Conservation (phyloP, 768 basidiomycete genomes). For the Boletus sp. region DNA sequence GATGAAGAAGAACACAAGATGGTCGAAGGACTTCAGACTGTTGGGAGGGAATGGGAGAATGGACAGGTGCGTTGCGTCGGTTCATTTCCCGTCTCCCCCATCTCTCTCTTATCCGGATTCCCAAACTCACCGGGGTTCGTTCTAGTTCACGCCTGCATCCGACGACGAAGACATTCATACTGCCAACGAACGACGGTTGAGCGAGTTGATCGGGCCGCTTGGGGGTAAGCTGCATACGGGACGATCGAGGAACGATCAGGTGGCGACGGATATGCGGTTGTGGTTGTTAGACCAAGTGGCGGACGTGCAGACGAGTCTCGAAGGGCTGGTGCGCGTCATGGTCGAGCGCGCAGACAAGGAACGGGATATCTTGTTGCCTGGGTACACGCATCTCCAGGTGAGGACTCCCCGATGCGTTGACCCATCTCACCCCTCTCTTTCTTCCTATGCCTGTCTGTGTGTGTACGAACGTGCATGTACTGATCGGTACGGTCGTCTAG, state of each 20-base stretch:
- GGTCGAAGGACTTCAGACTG: constrained; percentile 66
- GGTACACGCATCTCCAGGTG: constrained; percentile 97
- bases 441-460: too few species aligned
- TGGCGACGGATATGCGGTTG: constrained; percentile 95
- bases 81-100: too few species aligned
- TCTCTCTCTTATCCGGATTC: neutral
- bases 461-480: neutral
- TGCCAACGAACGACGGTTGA: constrained; percentile 92
- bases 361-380: constrained; percentile 86
- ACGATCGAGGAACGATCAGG: constrained; percentile 95
- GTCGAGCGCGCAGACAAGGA: constrained; percentile 92
- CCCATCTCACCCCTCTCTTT: too few species aligned
- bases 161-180: constrained; percentile 99
- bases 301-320: constrained; percentile 64
- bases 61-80: constrained; percentile 47
- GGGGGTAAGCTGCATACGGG: constrained; percentile 98
- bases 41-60: constrained; percentile 82
- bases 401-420: neutral
- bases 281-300: constrained; percentile 85
- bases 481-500: constrained; percentile 39
- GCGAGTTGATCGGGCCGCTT: constrained; percentile 87
- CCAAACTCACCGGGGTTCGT: neutral
- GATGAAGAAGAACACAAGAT: constrained; percentile 70
- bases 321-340: constrained; percentile 81
- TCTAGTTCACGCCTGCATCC: constrained; percentile 69